phyloP scores from a whole-genome alignment of 805 yeast species.

The Kluyveromyces aestuarii region DNA sequence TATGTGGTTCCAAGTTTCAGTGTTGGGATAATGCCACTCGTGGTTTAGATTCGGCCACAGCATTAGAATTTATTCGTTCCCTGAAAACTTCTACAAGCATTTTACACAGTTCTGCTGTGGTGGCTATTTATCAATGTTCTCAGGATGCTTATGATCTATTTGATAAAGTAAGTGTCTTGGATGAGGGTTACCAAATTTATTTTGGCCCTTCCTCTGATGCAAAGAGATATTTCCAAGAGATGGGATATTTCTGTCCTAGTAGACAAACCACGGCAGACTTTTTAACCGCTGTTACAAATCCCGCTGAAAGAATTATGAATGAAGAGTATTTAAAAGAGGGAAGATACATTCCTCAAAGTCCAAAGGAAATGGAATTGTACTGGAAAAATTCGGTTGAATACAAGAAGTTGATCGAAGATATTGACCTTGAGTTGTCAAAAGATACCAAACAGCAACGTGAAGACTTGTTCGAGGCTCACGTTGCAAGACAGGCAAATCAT shows the following conservation, averaged over 20 bases:
- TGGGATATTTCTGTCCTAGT: constrained; percentile 58
- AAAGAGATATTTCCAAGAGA: constrained; percentile 45
- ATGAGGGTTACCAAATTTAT: constrained; percentile 53
- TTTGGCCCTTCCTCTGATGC: constrained; percentile 53
- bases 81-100: constrained; percentile 53
- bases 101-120: constrained; percentile 45
- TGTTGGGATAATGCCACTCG: constrained; percentile 82
- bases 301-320: constrained; percentile 42
- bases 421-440: constrained; percentile 32
- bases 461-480: constrained; percentile 33
- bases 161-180: constrained; percentile 52
- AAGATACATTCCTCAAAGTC: constrained; percentile 46
- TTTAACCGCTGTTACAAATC: constrained; percentile 61
- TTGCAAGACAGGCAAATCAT: constrained; percentile 43
- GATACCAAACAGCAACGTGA: constrained; percentile 18
- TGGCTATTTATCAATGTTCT: constrained; percentile 64
- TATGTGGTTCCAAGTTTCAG: constrained; percentile 53
- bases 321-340: constrained; percentile 34
- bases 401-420: constrained; percentile 32
- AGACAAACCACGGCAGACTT: constrained; percentile 68
- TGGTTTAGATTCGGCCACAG: constrained; percentile 80
- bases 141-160: constrained; percentile 56
- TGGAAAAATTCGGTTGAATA: constrained; percentile 49
- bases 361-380: constrained; percentile 49
- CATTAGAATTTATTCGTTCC: constrained; percentile 62